Evolutionary conservation across 805 yeast species (phyloP).

Genomic region (Blastobotrys chiropterorum): DNA sequence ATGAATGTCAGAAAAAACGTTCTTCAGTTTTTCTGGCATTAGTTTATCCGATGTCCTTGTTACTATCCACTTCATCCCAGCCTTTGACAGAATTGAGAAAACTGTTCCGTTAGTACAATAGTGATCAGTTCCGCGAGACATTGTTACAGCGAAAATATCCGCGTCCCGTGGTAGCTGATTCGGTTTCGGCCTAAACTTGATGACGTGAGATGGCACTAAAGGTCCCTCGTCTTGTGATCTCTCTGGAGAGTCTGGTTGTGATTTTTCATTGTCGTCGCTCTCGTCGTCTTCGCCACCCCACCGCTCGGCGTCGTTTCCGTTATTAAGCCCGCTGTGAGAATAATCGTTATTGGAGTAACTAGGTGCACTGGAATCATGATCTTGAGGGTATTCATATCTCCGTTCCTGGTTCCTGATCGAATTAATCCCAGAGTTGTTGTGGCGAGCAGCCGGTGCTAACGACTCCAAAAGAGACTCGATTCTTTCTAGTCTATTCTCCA

Average conservation of each 20-base stretch:
- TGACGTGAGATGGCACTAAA: slow-evolving; percentile 4
- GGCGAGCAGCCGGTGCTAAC: slow-evolving; percentile 12
- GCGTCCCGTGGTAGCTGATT: slow-evolving; percentile 2
- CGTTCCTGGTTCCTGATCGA: not conserved
- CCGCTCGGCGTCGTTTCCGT: not conserved
- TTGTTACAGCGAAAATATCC: slow-evolving; percentile 11
- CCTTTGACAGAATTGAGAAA: slow-evolving; percentile 37
- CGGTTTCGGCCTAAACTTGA: slow-evolving; percentile 4
- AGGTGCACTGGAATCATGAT: not conserved
- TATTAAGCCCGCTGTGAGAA: not conserved
- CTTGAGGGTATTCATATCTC: not conserved
- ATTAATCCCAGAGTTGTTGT: too few species aligned
- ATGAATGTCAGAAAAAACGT: slow-evolving; percentile 8
- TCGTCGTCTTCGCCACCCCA: slow-evolving; percentile 7
- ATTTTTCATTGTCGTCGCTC: slow-evolving; percentile 10
- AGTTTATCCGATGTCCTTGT: slow-evolving; percentile 16
- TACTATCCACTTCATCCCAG: slow-evolving; percentile 39
- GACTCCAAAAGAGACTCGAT: slow-evolving; percentile 24
- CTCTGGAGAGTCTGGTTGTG: not conserved
- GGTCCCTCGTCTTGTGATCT: not conserved
- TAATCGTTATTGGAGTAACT: not conserved
- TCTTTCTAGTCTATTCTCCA: slow-evolving; percentile 23
- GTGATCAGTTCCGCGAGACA: slow-evolving; percentile 10
- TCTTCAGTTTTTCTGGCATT: slow-evolving; percentile 8
- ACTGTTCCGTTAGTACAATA: slow-evolving; percentile 9